Percentiles rank a stretch among this genome's conserved stretches.
Evolutionary conservation across 208 protist species (phyloP).

Genomic region (Porcisia deanei): DNA sequence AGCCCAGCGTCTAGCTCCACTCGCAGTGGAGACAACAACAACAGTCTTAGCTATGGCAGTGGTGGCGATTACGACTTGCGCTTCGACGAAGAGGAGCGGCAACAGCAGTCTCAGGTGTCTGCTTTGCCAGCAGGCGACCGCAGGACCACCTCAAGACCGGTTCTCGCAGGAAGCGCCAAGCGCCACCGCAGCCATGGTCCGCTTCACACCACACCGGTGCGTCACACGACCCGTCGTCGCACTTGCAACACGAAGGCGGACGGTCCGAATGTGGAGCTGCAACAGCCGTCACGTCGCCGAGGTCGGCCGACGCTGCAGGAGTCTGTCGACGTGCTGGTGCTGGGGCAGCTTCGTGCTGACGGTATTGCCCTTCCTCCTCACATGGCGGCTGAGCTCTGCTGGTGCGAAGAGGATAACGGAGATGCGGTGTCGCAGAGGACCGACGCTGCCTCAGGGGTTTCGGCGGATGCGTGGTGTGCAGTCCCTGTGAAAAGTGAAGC

Average conservation of each 20-base stretch:
- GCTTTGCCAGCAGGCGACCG: background rate
- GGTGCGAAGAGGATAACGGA: conserved; percentile 4
- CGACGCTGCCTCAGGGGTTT: background rate
- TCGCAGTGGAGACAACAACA: conserved; percentile 11
- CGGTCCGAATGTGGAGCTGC: background rate
- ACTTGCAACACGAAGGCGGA: conserved; percentile 1
- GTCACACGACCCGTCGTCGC: conserved; percentile 13
- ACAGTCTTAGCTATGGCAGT: conserved; percentile 1
- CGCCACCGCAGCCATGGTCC: conserved; percentile 15
- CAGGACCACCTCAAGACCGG: background rate
- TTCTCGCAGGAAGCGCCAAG: conserved; percentile 6
- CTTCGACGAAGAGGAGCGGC: conserved; percentile 13
- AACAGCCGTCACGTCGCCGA: conserved; percentile 3
- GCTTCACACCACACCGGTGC: conserved; percentile 2
- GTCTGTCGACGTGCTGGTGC: conserved; percentile 61
- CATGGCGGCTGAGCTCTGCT: conserved; percentile 26
- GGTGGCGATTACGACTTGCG: background rate
- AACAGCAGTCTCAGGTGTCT: background rate
- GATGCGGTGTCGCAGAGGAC: background rate
- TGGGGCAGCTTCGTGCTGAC: conserved; percentile 64
- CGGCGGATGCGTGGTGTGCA: background rate
- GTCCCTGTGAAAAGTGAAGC: background rate
- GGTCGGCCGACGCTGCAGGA: conserved; percentile 31
- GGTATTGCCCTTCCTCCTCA: conserved; percentile 37
- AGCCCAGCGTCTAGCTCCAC: conserved; percentile 7